Base-by-base conservation (phyloP, 2,329 filamentous ascomycete genomes). In the Zymoseptoria ardabiliae region DNA sequence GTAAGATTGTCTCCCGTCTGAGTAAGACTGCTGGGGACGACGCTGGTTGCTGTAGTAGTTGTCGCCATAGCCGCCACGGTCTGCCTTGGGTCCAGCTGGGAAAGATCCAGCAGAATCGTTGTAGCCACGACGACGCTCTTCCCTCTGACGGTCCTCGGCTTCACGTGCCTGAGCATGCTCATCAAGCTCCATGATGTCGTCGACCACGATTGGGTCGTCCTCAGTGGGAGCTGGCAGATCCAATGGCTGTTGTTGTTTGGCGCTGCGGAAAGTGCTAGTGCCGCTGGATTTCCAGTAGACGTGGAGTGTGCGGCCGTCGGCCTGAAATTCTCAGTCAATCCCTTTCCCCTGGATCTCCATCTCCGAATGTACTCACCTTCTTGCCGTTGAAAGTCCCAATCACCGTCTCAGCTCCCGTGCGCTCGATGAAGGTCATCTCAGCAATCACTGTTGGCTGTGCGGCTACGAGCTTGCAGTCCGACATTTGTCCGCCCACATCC, bases 301-400 rank as follows among this genome's bases (percentile, higher is more conserved):
- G 70, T 88, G 83, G 57, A 93, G 81, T 17, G 88, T 75, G 65
- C 87, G 82, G 53, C 89, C 89, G 68, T 93, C 89, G 69, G 89
- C 89, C 88, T 85, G 62, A 52, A 30, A 52, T n/a, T 58, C 21
- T 58, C 17, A 61, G 62, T 50, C n/a, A 41, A 19, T 35, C 19
- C 2, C 30, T 60, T 52, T 56, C 53, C 25, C 17, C 11, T 30
- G 30, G 25, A 17, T 11, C 28, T 49, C 7, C 19, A 51, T 5
- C 28, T 21, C 30, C 11, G 20, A 4, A 11, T 22, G 23, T 45
- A 74, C 85, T 66, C 72, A 90, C 89, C 70, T 85, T 90, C 77
- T 91, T 86, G 71, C 88, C 85, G 74, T 94, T 87, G 73, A 93
- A 93, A 2, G 82, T 89, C 60, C 82, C 79, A 68, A 93, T 87